These are phyloP conservation scores for Cryptococcus sp. DNA, from an alignment of 1,284 basidiomycete species.

Conservation along the genomic window DNA sequence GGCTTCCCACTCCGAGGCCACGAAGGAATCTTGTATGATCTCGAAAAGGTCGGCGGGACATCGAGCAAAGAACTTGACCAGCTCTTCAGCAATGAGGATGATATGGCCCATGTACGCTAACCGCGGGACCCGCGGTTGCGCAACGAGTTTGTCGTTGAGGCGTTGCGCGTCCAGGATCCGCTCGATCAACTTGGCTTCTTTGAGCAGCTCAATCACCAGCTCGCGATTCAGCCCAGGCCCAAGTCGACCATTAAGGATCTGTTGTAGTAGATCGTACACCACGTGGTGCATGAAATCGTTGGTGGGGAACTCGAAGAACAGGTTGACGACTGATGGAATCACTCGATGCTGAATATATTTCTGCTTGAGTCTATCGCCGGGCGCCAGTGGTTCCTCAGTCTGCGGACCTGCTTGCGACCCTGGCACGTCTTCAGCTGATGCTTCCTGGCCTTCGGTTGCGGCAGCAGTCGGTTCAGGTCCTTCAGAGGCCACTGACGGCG, in stretches of 20 bases:
- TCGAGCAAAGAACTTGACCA: conserved; percentile 61
- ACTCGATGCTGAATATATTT: conserved; percentile 72
- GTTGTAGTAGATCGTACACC: conserved; percentile 94
- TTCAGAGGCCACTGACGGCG: conserved; percentile 32
- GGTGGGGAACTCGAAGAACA: conserved; percentile 96
- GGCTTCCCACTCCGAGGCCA: conserved; percentile 80
- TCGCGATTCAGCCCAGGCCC: conserved; percentile 76
- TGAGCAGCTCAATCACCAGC: conserved; percentile 76
- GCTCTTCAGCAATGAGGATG: conserved; percentile 68
- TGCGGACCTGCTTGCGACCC: background rate
- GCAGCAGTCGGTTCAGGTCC: conserved; percentile 3
- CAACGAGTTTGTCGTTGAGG: conserved; percentile 68
- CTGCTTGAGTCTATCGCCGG: conserved; percentile 76
- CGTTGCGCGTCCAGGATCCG: conserved; percentile 81
- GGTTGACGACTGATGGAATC: conserved; percentile 71
- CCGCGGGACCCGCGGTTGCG: conserved; percentile 70
- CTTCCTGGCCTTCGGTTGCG: conserved; percentile 3
- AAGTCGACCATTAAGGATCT: conserved; percentile 84
- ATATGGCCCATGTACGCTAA: conserved; percentile 97
- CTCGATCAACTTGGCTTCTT: conserved; percentile 73
- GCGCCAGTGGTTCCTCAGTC: conserved; percentile 26
- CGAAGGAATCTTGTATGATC: conserved; percentile 65
- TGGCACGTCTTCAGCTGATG: background rate
- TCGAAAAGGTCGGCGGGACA: conserved; percentile 78
- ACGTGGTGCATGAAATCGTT: conserved; percentile 98